These are phyloP conservation scores for Paecilomyces sp. DNA, from an alignment of 2,329 filamentous ascomycete genomes.

Conservation along the genomic window DNA sequence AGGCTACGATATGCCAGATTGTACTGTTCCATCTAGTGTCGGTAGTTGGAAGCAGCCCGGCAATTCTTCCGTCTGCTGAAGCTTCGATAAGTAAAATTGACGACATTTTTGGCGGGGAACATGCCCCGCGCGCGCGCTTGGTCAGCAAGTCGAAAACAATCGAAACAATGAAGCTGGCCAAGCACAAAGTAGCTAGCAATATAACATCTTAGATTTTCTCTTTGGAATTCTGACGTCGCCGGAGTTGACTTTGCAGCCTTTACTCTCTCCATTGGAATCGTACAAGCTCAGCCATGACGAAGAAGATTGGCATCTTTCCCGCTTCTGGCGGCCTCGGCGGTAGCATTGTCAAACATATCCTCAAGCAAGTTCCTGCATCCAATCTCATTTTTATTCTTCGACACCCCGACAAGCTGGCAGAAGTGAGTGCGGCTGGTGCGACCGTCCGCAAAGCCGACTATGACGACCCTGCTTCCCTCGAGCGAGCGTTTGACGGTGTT, in stretches of 20 bases:
- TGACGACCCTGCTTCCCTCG: conserved; percentile 40
- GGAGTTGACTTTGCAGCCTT: background rate
- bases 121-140: no score
- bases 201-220: no score
- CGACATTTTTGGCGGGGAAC: no score
- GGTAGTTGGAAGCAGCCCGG: no score
- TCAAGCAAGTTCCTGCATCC: conserved; percentile 35
- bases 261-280: background rate
- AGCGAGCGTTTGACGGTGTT: conserved; percentile 43
- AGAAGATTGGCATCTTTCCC: conserved; percentile 38
- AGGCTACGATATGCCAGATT: no score
- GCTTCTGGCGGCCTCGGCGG: conserved; percentile 47
- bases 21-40: no score
- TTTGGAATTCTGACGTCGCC: no score
- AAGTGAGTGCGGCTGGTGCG: conserved; percentile 31
- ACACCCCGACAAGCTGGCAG: conserved; percentile 32
- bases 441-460: conserved; percentile 45
- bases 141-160: no score
- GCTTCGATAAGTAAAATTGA: no score
- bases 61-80: no score
- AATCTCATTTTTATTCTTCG: conserved; percentile 44
- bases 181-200: no score
- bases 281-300: background rate
- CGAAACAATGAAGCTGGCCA: no score
- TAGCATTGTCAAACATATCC: conserved; percentile 45